phyloP scores from a whole-genome alignment of 2,329 filamentous ascomycete species.

The Simplicillium aogashimaense region DNA sequence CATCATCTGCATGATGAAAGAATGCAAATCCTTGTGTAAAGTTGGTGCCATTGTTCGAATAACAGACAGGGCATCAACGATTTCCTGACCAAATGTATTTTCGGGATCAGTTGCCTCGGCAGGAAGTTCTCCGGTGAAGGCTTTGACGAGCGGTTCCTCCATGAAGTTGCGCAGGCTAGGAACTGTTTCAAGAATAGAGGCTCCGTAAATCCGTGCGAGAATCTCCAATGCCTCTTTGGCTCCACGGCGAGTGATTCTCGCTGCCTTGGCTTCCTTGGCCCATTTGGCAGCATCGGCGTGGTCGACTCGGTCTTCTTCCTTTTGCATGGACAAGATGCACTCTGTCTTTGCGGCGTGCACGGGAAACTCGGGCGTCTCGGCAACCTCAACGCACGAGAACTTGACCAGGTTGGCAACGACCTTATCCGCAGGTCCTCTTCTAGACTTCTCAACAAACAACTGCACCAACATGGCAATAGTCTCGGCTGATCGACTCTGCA shows the following conservation, averaged over 20 bases:
- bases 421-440: constrained; percentile 84
- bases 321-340: constrained; percentile 84
- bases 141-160: constrained; percentile 65
- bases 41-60: constrained; percentile 91
- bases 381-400: constrained; percentile 95
- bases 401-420: constrained; percentile 93
- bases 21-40: constrained; percentile 62
- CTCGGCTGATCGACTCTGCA: constrained; percentile 77
- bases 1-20: constrained; percentile 74
- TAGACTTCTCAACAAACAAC: constrained; percentile 70
- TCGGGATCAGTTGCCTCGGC: constrained; percentile 63
- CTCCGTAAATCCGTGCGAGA: constrained; percentile 69
- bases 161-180: constrained; percentile 76
- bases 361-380: constrained; percentile 91
- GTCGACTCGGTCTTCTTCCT: constrained; percentile 92
- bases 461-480: constrained; percentile 81
- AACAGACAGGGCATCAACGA: constrained; percentile 88
- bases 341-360: constrained; percentile 70
- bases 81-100: constrained; percentile 73
- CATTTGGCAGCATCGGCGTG: constrained; percentile 86
- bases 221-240: constrained; percentile 92
- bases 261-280: constrained; percentile 79
- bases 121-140: constrained; percentile 65
- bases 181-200: constrained; percentile 68
- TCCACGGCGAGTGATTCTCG: constrained; percentile 81